Percentiles rank a stretch among this genome's conserved stretches.
phyloP scores from a whole-genome alignment of 129 eudicot genomes.

The Pseudognaphalium luteoalbum region DNA sequence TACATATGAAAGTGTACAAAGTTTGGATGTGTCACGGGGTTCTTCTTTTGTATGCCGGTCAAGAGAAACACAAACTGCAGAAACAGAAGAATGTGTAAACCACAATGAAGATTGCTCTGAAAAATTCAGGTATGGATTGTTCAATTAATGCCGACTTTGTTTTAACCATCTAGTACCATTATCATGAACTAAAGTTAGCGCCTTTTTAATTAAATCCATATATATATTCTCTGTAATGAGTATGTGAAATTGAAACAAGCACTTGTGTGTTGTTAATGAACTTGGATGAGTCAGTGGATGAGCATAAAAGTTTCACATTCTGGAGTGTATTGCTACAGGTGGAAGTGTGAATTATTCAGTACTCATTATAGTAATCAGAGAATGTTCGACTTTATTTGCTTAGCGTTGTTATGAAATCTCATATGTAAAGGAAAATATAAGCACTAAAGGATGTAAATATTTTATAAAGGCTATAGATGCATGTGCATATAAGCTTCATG shows the following conservation, averaged over 20 bases:
- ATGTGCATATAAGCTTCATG: background rate
- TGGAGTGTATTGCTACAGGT: background rate
- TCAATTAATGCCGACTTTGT: slow-evolving; percentile 1
- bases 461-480: background rate
- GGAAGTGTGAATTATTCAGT: background rate
- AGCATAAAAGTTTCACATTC: background rate
- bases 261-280: background rate
- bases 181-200: background rate
- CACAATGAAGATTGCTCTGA: slow-evolving; percentile 52
- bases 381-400: background rate
- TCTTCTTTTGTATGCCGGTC: slow-evolving; percentile 59
- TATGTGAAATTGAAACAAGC: background rate
- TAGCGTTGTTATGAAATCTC: background rate
- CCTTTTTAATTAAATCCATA: background rate
- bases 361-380: background rate
- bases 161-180: background rate
- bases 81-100: slow-evolving; percentile 52
- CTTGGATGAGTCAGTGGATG: no score
- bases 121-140: slow-evolving; percentile 51
- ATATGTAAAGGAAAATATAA: no score
- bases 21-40: slow-evolving; percentile 21
- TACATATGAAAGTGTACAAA: slow-evolving; percentile 28
- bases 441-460: background rate
- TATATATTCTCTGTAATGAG: background rate
- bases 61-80: slow-evolving; percentile 58